A percentile compares a stretch with the other conserved stretches of the same genome.
These are phyloP conservation scores for Amanita inopinata DNA, from an alignment of 768 basidiomycete species.

Conservation along the genomic window DNA sequence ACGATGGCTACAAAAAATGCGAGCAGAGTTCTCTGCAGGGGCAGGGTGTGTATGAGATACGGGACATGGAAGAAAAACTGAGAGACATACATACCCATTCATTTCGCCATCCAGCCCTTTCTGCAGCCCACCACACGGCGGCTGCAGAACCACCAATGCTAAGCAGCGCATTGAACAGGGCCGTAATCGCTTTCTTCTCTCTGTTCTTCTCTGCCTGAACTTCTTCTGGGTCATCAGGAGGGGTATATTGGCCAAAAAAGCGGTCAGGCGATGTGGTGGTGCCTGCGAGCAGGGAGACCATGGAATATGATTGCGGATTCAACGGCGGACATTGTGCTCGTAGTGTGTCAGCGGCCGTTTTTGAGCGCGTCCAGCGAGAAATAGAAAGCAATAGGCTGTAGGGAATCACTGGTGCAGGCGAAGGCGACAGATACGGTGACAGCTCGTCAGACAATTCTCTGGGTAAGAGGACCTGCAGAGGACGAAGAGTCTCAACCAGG, in stretches of 20 bases:
- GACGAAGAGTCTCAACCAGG: conserved; percentile 37
- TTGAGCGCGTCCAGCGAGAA: conserved; percentile 61
- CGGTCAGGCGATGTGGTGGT: conserved; percentile 71
- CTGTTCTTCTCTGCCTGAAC: conserved; percentile 33
- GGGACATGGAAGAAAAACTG: background rate
- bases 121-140: conserved; percentile 68
- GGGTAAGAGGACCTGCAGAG: conserved; percentile 39
- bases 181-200: conserved; percentile 60
- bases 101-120: conserved; percentile 48
- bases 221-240: conserved; percentile 37
- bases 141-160: conserved; percentile 59
- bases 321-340: conserved; percentile 32
- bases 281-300: conserved; percentile 71
- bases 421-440: conserved; percentile 24
- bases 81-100: conserved; percentile 56
- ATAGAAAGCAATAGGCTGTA: conserved; percentile 48
- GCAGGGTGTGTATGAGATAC: background rate
- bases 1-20: conserved; percentile 49
- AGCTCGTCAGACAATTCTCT: conserved; percentile 32
- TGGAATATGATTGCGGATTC: conserved; percentile 47
- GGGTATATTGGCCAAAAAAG: conserved; percentile 45
- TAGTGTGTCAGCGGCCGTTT: conserved; percentile 31
- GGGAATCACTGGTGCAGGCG: conserved; percentile 40
- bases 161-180: conserved; percentile 60
- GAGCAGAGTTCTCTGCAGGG: conserved; percentile 53